These are phyloP conservation scores for Alternaria brassicicola DNA, from an alignment of 2,329 filamentous ascomycete genomes.

Conservation along the genomic window DNA sequence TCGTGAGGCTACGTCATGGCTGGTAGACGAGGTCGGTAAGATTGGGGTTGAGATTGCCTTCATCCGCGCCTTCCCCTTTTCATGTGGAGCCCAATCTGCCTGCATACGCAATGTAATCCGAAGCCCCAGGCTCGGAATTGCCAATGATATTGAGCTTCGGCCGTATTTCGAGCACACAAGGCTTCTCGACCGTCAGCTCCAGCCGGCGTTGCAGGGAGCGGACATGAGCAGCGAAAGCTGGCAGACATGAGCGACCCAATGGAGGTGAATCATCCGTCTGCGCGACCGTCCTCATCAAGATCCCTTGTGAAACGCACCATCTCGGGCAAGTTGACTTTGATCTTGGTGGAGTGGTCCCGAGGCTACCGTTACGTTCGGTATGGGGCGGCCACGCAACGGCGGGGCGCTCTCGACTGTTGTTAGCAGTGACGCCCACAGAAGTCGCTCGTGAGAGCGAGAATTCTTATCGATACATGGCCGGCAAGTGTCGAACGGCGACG, in stretches of 20 bases:
- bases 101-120: background rate
- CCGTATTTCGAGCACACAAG: background rate
- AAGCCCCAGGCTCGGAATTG: background rate
- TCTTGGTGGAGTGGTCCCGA: background rate
- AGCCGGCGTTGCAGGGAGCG: constrained; percentile 5
- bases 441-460: background rate
- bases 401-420: background rate
- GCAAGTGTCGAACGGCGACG: background rate
- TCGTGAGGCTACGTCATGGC: background rate
- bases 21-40: background rate
- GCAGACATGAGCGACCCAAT: background rate
- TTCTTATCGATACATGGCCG: background rate
- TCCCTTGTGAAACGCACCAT: constrained; percentile 3
- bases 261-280: background rate
- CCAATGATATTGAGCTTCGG: background rate
- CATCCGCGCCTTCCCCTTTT: background rate
- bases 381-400: constrained; percentile 1
- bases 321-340: background rate
- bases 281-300: background rate
- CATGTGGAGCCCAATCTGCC: background rate
- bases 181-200: background rate
- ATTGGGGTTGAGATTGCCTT: background rate
- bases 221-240: constrained; percentile 8
- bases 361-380: background rate
- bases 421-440: background rate